These are phyloP conservation scores for Aphanomyces astaci DNA, from an alignment of 352 stramenopile genomes.

Conservation along the genomic window DNA sequence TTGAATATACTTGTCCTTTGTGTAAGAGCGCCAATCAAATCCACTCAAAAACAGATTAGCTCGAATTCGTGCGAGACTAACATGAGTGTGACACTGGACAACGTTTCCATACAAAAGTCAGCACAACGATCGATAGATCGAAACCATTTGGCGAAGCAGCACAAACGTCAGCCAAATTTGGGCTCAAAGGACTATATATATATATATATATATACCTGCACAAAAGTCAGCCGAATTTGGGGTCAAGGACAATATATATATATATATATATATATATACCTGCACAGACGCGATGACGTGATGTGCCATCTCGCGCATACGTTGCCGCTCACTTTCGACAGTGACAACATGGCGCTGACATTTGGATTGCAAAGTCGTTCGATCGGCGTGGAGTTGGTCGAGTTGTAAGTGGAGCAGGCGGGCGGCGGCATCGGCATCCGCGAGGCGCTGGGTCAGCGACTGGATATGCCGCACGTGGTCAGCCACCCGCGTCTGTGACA, in stretches of 20 bases:
- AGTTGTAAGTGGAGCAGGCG: constrained; percentile 25
- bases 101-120: background rate
- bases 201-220: no score
- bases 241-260: no score
- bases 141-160: no score
- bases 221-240: no score
- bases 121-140: no score
- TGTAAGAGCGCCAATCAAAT: no score
- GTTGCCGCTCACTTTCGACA: constrained; percentile 43
- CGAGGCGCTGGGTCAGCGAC: constrained; percentile 43
- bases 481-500: background rate
- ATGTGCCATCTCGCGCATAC: constrained; percentile 37
- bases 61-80: no score
- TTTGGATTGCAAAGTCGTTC: constrained; percentile 34
- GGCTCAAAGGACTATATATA: no score
- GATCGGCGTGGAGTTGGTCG: constrained; percentile 28
- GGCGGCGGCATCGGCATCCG: constrained; percentile 53
- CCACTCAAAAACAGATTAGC: no score
- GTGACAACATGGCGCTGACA: constrained; percentile 38
- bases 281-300: constrained; percentile 38
- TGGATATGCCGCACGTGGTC: constrained; percentile 28
- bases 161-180: constrained; percentile 4
- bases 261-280: constrained; percentile 27
- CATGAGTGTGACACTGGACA: no score
- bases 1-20: no score